Evolutionary conservation across 805 yeast genomes (phyloP), one percentile per base, ranked within the genome.

Genomic region (Hanseniaspora meyeri): DNA sequence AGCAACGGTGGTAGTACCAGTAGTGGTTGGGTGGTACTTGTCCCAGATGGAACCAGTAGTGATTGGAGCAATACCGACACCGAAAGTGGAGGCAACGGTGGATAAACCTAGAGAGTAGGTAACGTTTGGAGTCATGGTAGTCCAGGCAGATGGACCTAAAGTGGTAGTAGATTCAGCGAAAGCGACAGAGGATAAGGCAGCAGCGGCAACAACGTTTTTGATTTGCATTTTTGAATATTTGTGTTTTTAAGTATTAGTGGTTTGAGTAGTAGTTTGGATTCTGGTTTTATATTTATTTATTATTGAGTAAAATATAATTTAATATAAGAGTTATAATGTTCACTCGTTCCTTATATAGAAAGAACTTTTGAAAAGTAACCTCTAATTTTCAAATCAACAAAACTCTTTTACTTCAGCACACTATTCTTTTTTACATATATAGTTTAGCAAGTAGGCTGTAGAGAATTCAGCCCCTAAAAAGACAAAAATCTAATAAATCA

Each of bases 31-130:
- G 17, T 64, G 51, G 42, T 66, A 58, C 54, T 50, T 50, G 46
- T 50, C 55, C 55, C 54, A 56, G 40, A 56, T 50, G 37, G 67
- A 59, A 42, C 65, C 57, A 39, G 70, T 59, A 32, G 74, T 62
- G 49, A 69, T 60, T 62, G 75, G 73, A 49, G 66, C 62, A 56
- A 72, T 74, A 36, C 75, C 76, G 58, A 72, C 70, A 68, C 76
- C 77, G 57, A 73, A 72, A 47, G 72, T 65, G 37, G 71, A 67
- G 45, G 66, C 58, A 64, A 68, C 70, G 48, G 67, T 66, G 47
- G 75, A 67, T 36, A 67, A 55, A 59, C 72, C 77, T 59, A 70
- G 68, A 38, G 65, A 55, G 65, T 66, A 70, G 48, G 74, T 70
- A 53, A 70, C 65, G 36, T 64, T 60, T 63, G 77, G 76, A 19